Percentiles rank a stretch among this genome's conserved stretches.
phyloP scores from a whole-genome alignment of 768 basidiomycete species.

The Mycena latifolia region DNA sequence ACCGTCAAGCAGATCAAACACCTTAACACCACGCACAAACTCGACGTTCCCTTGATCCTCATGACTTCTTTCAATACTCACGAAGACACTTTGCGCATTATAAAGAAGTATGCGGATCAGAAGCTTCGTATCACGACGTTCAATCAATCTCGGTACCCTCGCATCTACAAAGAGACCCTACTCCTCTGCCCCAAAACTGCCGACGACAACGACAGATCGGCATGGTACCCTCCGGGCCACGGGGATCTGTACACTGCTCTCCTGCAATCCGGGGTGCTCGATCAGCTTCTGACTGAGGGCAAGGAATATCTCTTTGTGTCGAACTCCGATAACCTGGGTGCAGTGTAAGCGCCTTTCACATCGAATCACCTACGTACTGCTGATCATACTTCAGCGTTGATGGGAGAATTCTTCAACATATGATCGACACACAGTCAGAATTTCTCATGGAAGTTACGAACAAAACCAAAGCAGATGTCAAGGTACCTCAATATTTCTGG shows the following conservation, averaged over 20 bases:
- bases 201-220: constrained; percentile 86
- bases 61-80: constrained; percentile 99
- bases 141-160: constrained; percentile 95
- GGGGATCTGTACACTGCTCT: constrained; percentile 96
- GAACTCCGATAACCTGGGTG: constrained; percentile 97
- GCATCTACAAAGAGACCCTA: constrained; percentile 91
- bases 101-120: constrained; percentile 96
- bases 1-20: constrained; percentile 96
- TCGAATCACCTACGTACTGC: neutral
- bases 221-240: constrained; percentile 98
- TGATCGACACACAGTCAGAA: constrained; percentile 86
- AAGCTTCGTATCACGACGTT: constrained; percentile 92
- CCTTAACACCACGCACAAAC: constrained; percentile 83
- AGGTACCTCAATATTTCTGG: constrained; percentile 44
- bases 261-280: constrained; percentile 89
- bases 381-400: constrained; percentile 66
- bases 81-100: constrained; percentile 94
- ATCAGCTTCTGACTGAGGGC: constrained; percentile 89
- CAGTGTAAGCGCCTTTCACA: constrained; percentile 67
- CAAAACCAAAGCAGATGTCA: constrained; percentile 92
- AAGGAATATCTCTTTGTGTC: constrained; percentile 98
- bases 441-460: constrained; percentile 97
- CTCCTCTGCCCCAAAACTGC: constrained; percentile 85
- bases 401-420: constrained; percentile 85
- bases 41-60: constrained; percentile 94